phyloP scores from a whole-genome alignment of 805 yeast species.

The Candida mattraensis region DNA sequence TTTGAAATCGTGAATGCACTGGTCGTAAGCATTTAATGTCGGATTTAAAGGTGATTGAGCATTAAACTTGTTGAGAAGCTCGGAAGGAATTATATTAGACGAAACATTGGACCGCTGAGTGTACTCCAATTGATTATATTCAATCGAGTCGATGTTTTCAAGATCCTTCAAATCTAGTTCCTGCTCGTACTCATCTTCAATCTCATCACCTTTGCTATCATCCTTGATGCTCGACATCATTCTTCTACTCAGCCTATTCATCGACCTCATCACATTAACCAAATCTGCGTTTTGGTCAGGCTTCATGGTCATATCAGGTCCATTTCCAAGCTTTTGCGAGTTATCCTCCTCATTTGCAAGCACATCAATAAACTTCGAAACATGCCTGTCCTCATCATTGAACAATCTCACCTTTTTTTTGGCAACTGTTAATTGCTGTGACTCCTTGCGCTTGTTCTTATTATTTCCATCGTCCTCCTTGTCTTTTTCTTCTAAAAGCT shows the following conservation, averaged over 20 bases:
- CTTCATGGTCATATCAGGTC: constrained; percentile 88
- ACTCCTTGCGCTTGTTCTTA: constrained; percentile 34
- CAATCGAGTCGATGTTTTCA: constrained; percentile 45
- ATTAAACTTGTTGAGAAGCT: constrained; percentile 16
- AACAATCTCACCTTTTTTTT: constrained; percentile 35
- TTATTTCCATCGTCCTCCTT: constrained; percentile 38
- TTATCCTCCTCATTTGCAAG: constrained; percentile 82
- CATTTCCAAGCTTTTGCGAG: constrained; percentile 71
- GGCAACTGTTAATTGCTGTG: constrained; percentile 25
- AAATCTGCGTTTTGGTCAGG: constrained; percentile 64
- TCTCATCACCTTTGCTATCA: constrained; percentile 34
- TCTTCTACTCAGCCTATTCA: constrained; percentile 83
- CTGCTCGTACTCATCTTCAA: constrained; percentile 39
- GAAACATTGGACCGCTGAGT: constrained; percentile 30
- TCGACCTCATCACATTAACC: constrained; percentile 74
- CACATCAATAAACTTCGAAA: constrained; percentile 73
- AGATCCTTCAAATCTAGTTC: constrained; percentile 54
- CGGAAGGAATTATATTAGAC: constrained; percentile 27
- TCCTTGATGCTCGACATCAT: constrained; percentile 62
- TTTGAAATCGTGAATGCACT: constrained; percentile 23
- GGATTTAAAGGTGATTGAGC: constrained; percentile 31
- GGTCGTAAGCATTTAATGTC: constrained; percentile 26
- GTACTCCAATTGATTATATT: constrained; percentile 50
- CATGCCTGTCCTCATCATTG: constrained; percentile 42
- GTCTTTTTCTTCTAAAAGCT: constrained; percentile 31